phyloP scores from a whole-genome alignment of 129 eudicot genomes.

The Helianthus annuus region HanXRQr2.0-SUNRISE NC_035448.2:103037173-103037672 shows the following conservation, averaged over 20 bases:
- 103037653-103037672: background rate
- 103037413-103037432: slow-evolving; percentile 23
- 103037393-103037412: slow-evolving; percentile 7
- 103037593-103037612: background rate
- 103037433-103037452: slow-evolving; percentile 35
- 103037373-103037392: slow-evolving; percentile 12
- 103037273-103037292: background rate
- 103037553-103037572: background rate
- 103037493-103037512: background rate
- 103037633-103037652: background rate
- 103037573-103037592: background rate
- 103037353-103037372: background rate
- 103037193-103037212: background rate
- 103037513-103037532: background rate
- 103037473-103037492: slow-evolving; percentile 5
- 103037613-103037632: background rate
- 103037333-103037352: slow-evolving; percentile 37
- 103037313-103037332: slow-evolving; percentile 29
- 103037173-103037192: background rate
- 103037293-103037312: slow-evolving; percentile 25
- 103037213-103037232: slow-evolving; percentile 6
- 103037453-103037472: slow-evolving; percentile 31
- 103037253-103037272: background rate
- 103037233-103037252: slow-evolving; percentile 6
- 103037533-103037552: background rate